These are phyloP conservation scores for Colletotrichum sublineola DNA, from an alignment of 2,329 filamentous ascomycete genomes.

Conservation along the genomic window DNA sequence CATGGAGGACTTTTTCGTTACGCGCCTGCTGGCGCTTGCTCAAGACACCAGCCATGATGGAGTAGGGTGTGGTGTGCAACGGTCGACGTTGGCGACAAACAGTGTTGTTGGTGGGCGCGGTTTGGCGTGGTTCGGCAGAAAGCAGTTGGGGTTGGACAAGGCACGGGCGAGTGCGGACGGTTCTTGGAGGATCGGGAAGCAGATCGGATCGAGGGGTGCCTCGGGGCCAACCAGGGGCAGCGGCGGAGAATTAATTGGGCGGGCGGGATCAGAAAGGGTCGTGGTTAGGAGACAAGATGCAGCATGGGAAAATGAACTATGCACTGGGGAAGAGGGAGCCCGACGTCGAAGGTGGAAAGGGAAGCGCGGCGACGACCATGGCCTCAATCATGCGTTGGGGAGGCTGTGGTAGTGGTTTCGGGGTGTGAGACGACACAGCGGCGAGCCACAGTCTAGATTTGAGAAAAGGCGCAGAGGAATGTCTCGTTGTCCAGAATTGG, in stretches of 20 bases:
- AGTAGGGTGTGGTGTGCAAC: slow-evolving; percentile 23
- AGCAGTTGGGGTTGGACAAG: slow-evolving; percentile 26
- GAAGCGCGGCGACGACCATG: slow-evolving; percentile 37
- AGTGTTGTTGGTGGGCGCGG: neutral
- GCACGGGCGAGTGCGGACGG: neutral
- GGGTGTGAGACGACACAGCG: slow-evolving; percentile 17
- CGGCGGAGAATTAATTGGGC: slow-evolving; percentile 1
- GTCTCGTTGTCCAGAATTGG: neutral
- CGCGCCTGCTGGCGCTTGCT: slow-evolving; percentile 98
- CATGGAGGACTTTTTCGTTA: slow-evolving; percentile 92
- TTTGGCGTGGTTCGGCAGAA: slow-evolving; percentile 20
- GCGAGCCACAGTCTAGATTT: slow-evolving; percentile 26
- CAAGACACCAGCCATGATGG: slow-evolving; percentile 76
- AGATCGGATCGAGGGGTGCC: slow-evolving; percentile 37
- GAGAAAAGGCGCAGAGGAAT: slow-evolving; percentile 12
- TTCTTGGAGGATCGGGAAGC: slow-evolving; percentile 20
- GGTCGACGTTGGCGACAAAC: slow-evolving; percentile 23
- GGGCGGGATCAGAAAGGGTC: slow-evolving; percentile 26
- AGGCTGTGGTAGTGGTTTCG: slow-evolving; percentile 32
- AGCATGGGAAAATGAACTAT: slow-evolving; percentile 35
- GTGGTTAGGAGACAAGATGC: slow-evolving; percentile 15
- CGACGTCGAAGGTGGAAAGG: slow-evolving; percentile 36
- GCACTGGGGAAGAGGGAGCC: slow-evolving; percentile 34
- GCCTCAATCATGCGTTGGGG: slow-evolving; percentile 39
- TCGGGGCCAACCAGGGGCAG: slow-evolving; percentile 25